Evolutionary conservation across 2,329 filamentous ascomycete genomes (phyloP), one percentile per base, ranked within the genome.

Genomic region (Hirsutella thompsonii): DNA sequence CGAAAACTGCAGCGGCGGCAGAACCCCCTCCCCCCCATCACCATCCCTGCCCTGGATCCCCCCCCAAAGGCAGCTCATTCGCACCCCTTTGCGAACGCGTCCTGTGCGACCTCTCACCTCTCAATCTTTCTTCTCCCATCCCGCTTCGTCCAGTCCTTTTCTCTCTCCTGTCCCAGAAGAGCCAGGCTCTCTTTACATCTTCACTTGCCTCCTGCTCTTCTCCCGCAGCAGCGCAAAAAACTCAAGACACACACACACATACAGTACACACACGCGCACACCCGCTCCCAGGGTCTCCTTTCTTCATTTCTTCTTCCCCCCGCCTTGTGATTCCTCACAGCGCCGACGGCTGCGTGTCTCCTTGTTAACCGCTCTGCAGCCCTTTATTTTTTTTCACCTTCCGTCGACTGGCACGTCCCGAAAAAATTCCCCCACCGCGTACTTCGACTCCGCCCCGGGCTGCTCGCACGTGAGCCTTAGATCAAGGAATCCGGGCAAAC

Each of bases 381-480:
- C 14, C 5, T 8, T 18, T 16, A n/a, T n/a, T 21, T 8, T n/a
- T 16, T 39, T 18, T 39, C 21, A 14, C 32, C 37, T 20, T 16
- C 29, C 11, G n/a, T 30, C 37, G 16, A 33, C 28, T 39, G 14
- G 26, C 40, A 33, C 35, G 35, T 18, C 28, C 16, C 16, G 26
- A 36, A 29, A n/a, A n/a, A n/a, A n/a, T n/a, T n/a, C 33, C 41
- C 18, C 35, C 42, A 39, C 39, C n/a, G 36, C 21, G 36, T 36
- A 19, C 37, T 49, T 48, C 47, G 42, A 56, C 49, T 53, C 47
- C 52, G 49, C 53, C 55, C 52, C 49, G 36, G 28, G 41, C 45
- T 49, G 46, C 47, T 45, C 47, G 56, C 55, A 55, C 55, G 55
- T 56, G 53, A 52, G 48, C 49, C 46, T 49, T 47, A 21, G 48